Conservation (phyloP, 164 flowering plant species). For the Santalum album region DNA sequence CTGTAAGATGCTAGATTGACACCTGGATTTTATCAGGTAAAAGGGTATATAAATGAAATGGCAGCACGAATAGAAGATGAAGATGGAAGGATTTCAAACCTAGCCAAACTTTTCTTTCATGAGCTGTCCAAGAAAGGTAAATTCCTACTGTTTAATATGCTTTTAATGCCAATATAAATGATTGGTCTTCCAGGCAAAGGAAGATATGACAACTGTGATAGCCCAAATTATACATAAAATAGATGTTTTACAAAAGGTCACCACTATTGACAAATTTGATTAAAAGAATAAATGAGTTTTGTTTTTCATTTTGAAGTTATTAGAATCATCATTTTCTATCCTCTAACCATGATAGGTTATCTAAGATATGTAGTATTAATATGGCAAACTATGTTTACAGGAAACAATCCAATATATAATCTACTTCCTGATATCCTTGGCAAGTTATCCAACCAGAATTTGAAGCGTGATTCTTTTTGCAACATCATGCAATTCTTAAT, state of each 20-base stretch:
- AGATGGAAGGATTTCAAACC: slow-evolving; percentile 85
- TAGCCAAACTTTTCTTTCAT: slow-evolving; percentile 85
- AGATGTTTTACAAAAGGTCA: too few species aligned
- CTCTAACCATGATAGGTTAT: neutral
- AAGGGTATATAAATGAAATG: slow-evolving; percentile 97
- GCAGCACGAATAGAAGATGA: slow-evolving; percentile 78
- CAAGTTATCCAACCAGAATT: slow-evolving; percentile 61
- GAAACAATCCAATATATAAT: slow-evolving; percentile 92
- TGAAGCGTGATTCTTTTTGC: slow-evolving; percentile 66
- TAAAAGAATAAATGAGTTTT: too few species aligned
- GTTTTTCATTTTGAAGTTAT: too few species aligned
- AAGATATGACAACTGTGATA: too few species aligned
- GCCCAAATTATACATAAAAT: too few species aligned
- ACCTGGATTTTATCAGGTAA: slow-evolving; percentile 49
- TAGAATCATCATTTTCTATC: neutral
- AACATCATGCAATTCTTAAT: slow-evolving; percentile 95
- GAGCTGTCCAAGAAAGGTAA: slow-evolving; percentile 94
- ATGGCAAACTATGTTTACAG: slow-evolving; percentile 26
- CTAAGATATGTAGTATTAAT: neutral
- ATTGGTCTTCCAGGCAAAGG: too few species aligned
- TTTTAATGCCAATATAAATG: neutral
- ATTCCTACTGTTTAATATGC: neutral
- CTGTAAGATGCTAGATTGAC: slow-evolving; percentile 1
- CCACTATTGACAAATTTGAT: too few species aligned
- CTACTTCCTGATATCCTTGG: slow-evolving; percentile 96